Percentiles rank a stretch among this genome's conserved stretches.
Conservation (phyloP, 1,284 basidiomycete genomes). For the Agroathelia rolfsii region DNA sequence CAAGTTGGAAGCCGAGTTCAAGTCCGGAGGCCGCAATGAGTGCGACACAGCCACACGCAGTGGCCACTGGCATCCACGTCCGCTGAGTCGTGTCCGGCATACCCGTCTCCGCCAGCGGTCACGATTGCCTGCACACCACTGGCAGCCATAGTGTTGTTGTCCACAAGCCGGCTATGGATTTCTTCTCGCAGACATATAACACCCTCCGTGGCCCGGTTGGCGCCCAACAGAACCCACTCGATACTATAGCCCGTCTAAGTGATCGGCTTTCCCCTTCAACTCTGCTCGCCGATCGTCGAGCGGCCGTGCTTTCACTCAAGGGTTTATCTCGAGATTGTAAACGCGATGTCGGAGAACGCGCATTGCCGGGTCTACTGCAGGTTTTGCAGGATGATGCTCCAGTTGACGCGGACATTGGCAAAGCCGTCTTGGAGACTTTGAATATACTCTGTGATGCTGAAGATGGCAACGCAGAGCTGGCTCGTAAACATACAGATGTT, state of each 20-base stretch:
- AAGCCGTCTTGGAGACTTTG: constrained; percentile 83
- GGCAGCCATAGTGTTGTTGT: background rate
- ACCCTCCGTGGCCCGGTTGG: constrained; percentile 71
- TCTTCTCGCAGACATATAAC: constrained; percentile 72
- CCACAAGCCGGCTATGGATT: too few relatives aligned
- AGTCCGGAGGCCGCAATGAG: too few relatives aligned
- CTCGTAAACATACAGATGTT: constrained; percentile 62
- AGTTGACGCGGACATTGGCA: constrained; percentile 83
- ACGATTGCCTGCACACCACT: too few relatives aligned
- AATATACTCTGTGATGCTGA: constrained; percentile 67
- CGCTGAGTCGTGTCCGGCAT: too few relatives aligned
- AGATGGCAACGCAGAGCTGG: constrained; percentile 52
- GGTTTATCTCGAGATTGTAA: constrained; percentile 88
- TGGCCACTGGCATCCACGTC: too few relatives aligned
- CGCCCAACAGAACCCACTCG: constrained; percentile 70
- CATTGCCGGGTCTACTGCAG: constrained; percentile 68
- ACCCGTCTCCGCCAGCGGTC: too few relatives aligned
- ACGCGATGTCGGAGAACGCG: constrained; percentile 71
- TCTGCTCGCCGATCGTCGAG: constrained; percentile 82
- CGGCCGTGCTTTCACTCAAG: constrained; percentile 87
- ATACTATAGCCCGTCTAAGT: constrained; percentile 81
- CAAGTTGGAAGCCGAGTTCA: too few relatives aligned
- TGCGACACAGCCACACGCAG: too few relatives aligned
- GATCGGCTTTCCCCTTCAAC: constrained; percentile 83
- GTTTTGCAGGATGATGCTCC: constrained; percentile 81